These are phyloP conservation scores for Fusarium poae DNA, from an alignment of 2,329 filamentous ascomycete genomes.

Conservation along the genomic window DNA sequence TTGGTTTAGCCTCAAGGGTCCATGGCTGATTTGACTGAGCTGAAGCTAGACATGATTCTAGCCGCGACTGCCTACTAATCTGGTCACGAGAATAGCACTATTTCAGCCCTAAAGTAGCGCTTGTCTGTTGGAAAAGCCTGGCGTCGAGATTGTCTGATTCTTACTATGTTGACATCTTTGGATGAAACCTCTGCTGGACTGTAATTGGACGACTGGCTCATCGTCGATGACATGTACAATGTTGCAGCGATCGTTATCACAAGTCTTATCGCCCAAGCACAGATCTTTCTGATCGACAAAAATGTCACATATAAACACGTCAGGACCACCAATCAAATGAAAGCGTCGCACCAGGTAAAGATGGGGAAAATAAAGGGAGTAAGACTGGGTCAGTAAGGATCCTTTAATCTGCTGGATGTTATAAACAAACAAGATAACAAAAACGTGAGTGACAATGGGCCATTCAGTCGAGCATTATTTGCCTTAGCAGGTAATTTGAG, in stretches of 20 bases:
- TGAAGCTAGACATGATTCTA: slow-evolving; percentile 11
- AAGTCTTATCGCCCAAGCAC: slow-evolving; percentile 10
- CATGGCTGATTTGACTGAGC: slow-evolving; percentile 19
- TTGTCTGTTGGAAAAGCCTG: neutral
- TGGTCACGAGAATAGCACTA: slow-evolving; percentile 11
- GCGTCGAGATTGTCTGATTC: slow-evolving; percentile 5
- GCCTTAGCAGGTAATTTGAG: no score
- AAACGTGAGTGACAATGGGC: neutral
- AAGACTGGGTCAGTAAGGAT: slow-evolving; percentile 32
- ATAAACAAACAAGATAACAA: slow-evolving; percentile 8
- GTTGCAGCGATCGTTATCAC: slow-evolving; percentile 1
- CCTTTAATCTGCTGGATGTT: slow-evolving; percentile 34
- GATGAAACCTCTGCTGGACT: neutral
- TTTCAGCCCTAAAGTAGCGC: slow-evolving; percentile 25
- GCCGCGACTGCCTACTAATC: neutral
- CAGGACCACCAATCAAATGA: slow-evolving; percentile 28
- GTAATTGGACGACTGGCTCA: slow-evolving; percentile 6
- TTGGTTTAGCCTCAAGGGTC: slow-evolving; percentile 27
- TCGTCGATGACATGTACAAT: slow-evolving; percentile 25
- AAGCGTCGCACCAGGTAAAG: slow-evolving; percentile 31
- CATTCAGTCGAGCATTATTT: neutral
- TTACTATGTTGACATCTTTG: neutral
- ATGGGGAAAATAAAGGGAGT: slow-evolving; percentile 20
- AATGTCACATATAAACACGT: slow-evolving; percentile 16
- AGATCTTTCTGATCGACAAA: slow-evolving; percentile 23